Evolutionary conservation across 1,284 basidiomycete genomes (phyloP).

Genomic region (Volvariella volvacea): DNA sequence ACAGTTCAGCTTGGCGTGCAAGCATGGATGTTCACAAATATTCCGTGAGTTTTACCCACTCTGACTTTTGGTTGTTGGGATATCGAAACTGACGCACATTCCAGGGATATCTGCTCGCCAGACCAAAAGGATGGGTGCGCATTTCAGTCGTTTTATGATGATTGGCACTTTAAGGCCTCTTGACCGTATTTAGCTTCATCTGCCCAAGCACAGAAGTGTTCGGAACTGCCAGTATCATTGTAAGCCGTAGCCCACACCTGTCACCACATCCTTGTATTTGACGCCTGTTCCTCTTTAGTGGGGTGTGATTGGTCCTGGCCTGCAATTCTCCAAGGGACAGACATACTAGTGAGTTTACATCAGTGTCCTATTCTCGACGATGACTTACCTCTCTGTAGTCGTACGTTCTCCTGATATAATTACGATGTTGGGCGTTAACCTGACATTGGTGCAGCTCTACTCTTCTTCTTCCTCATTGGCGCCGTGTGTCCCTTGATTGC

Average conservation of each 20-base stretch:
- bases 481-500: slow-evolving; percentile 32
- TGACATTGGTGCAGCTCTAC: slow-evolving; percentile 18
- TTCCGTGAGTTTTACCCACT: slow-evolving; percentile 22
- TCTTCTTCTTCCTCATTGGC: slow-evolving; percentile 51
- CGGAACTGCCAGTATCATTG: slow-evolving; percentile 37
- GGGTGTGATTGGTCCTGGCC: slow-evolving; percentile 44
- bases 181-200: slow-evolving; percentile 22
- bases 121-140: slow-evolving; percentile 32
- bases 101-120: slow-evolving; percentile 37
- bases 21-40: slow-evolving; percentile 59
- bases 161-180: not conserved
- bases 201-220: slow-evolving; percentile 33
- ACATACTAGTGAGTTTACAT: slow-evolving; percentile 31
- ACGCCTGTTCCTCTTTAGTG: slow-evolving; percentile 15
- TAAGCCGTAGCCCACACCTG: slow-evolving; percentile 11
- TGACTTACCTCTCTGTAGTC: slow-evolving; percentile 5
- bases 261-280: not conserved
- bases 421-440: slow-evolving; percentile 10
- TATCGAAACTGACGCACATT: slow-evolving; percentile 2
- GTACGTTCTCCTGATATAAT: not conserved
- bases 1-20: slow-evolving; percentile 59
- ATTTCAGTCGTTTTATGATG: too few relatives aligned
- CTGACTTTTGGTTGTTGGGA: not conserved
- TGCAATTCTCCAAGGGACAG: slow-evolving; percentile 41
- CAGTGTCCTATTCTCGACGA: not conserved